Evolutionary conservation across 371 early-diverging fungal species (phyloP).

Genomic region (Mucor piriformis): DNA sequence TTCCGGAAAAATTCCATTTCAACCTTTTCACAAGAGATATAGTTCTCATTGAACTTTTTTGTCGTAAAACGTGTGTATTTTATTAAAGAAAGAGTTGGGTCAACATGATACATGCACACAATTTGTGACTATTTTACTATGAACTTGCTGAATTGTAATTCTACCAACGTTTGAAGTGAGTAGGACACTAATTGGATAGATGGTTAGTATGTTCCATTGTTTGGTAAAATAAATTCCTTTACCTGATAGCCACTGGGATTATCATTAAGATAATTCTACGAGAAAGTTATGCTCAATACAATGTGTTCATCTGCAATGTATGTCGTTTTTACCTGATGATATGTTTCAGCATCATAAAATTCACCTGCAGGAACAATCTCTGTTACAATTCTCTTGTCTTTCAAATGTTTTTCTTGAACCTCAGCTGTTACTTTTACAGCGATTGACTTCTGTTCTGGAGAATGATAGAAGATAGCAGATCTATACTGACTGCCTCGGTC

Average conservation of each 20-base stretch:
- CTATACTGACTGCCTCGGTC: slow-evolving; percentile 58
- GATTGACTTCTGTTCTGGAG: slow-evolving; percentile 66
- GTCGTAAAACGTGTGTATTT: background rate
- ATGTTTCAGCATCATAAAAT: slow-evolving; percentile 90
- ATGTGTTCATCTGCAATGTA: background rate
- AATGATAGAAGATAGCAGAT: slow-evolving; percentile 84
- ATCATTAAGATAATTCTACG: slow-evolving; percentile 41
- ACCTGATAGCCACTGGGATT: slow-evolving; percentile 50
- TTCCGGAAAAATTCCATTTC: slow-evolving; percentile 82
- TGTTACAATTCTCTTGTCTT: slow-evolving; percentile 69
- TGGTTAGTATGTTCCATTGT: background rate
- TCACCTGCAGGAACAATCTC: slow-evolving; percentile 69
- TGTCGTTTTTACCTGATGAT: slow-evolving; percentile 68
- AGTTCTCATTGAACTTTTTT: slow-evolving; percentile 48
- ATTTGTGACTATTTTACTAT: slow-evolving; percentile 5
- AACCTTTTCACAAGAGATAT: slow-evolving; percentile 75
- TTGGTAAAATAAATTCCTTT: background rate
- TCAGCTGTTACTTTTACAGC: slow-evolving; percentile 71
- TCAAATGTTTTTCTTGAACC: slow-evolving; percentile 60
- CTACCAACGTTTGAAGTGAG: slow-evolving; percentile 39
- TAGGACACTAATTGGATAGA: slow-evolving; percentile 23
- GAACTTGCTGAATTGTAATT: background rate
- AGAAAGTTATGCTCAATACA: no score
- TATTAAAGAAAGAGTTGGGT: background rate
- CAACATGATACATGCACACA: background rate